phyloP scores from a whole-genome alignment of 1,284 basidiomycete species.

The Cerioporus squamosus region DNA sequence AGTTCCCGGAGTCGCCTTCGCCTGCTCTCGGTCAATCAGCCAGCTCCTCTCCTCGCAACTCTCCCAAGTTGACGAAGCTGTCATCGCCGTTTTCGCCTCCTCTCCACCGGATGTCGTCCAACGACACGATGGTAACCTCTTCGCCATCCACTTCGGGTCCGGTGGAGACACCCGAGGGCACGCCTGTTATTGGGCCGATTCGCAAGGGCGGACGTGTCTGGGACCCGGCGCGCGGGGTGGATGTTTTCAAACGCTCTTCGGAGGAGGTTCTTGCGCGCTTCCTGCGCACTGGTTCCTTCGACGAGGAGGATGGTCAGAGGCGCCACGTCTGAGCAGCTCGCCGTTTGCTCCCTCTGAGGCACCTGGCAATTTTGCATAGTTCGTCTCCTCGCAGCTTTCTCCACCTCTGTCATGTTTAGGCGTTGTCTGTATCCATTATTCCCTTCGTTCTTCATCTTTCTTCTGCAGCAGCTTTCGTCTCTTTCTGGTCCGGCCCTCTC shows the following conservation, averaged over 20 bases:
- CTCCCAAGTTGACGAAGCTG: constrained; percentile 30
- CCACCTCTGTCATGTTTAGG: constrained; percentile 11
- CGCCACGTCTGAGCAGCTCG: constrained; percentile 15
- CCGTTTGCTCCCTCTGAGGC: neutral
- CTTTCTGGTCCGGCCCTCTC: neutral
- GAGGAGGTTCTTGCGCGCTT: constrained; percentile 83
- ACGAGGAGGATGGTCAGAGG: constrained; percentile 47
- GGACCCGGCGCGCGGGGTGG: constrained; percentile 80
- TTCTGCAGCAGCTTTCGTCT: neutral
- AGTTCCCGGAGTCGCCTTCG: constrained; percentile 31
- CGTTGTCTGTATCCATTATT: constrained; percentile 23
- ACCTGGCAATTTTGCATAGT: neutral
- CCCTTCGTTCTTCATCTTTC: constrained; percentile 2
- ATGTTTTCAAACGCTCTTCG: constrained; percentile 80
- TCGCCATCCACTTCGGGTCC: constrained; percentile 57
- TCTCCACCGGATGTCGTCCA: constrained; percentile 34
- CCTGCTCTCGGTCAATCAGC: constrained; percentile 27
- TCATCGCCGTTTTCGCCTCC: constrained; percentile 30
- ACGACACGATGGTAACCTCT: constrained; percentile 37
- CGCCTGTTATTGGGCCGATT: constrained; percentile 24
- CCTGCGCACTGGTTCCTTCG: constrained; percentile 75
- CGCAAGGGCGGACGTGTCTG: constrained; percentile 59
- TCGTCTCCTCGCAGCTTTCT: neutral
- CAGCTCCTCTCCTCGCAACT: constrained; percentile 26
- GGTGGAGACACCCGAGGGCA: constrained; percentile 29